Evolutionary conservation across 441 rosid species (phyloP), one percentile per base, ranked within the genome.

Genomic region (Mallotus japonicus): DNA sequence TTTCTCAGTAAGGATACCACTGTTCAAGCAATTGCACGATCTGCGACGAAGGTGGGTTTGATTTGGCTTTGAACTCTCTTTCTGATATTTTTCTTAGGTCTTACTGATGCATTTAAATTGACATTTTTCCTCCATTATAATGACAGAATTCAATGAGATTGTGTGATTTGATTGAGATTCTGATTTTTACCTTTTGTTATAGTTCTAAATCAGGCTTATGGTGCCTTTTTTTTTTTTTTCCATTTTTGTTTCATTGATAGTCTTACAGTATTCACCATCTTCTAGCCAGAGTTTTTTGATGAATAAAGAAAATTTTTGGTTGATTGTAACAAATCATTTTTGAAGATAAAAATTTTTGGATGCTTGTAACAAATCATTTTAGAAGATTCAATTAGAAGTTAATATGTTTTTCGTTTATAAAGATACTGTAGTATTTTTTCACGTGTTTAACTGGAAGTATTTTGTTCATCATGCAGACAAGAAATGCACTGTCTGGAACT

Each of bases 401-500:
- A 19, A 15, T 24, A 50, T 7, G 9, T 15, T 49, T 50, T 50
- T 51, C 3, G 14, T 28, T 67, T 50, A 16, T 67, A 20, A 22
- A 65, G 2, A 47, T 47, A 15, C 19, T 22, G 40, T 65, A 47
- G n/a, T 65, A 47, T 65, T 49, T 1, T 22, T 47, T 47, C 37
- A 20, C 0, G 42, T 49, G 55, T 15, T 42, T 49, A 51, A 67
- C 16, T 19, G 70, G 58, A 51, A 24, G 14, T 57, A 12, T 62
- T 44, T 72, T 81, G 67, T 61, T 80, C 42, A 42, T 44, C 72
- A 72, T 79, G 88, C 95, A 96, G 99, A 95, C 99, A 56, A 88
- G 99, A 83, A 96, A 95, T 87, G 99, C 99, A 80, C 82, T 96
- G 65, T 96, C 99, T 42, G 98, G 99, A 80, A 95, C 99, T 17